phyloP scores from a whole-genome alignment of 768 basidiomycete genomes.

The Floccularia luteovirens region DNA sequence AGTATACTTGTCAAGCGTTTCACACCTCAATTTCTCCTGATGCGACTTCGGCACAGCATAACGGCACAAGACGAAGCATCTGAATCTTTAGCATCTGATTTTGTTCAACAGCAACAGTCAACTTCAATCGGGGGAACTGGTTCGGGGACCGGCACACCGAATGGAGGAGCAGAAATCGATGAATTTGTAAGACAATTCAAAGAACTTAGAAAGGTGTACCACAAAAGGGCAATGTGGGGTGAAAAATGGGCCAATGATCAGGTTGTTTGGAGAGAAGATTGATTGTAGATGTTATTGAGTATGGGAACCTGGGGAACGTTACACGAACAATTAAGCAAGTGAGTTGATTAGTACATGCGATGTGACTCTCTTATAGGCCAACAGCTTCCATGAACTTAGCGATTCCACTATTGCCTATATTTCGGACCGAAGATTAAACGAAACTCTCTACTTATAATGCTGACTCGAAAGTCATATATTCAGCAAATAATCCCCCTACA shows the following conservation, averaged over 20 bases:
- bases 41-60: conserved; percentile 82
- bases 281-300: conserved; percentile 10
- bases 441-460: no score
- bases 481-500: no score
- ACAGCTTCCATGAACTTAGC: no score
- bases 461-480: no score
- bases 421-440: no score
- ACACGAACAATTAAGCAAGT: no score
- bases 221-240: conserved; percentile 88
- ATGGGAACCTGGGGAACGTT: no score
- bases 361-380: no score
- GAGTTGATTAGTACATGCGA: no score
- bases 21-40: conserved; percentile 79
- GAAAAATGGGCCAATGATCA: conserved; percentile 82
- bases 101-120: conserved; percentile 61
- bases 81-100: conserved; percentile 76
- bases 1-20: conserved; percentile 73
- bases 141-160: conserved; percentile 26
- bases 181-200: conserved; percentile 86
- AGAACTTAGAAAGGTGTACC: conserved; percentile 82
- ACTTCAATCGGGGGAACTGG: conserved; percentile 13
- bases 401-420: no score
- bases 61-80: conserved; percentile 88
- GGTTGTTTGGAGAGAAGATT: conserved; percentile 79
- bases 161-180: conserved; percentile 58